Conservation (phyloP, 116 monocot species). For the Cymodocea nodosa region DNA sequence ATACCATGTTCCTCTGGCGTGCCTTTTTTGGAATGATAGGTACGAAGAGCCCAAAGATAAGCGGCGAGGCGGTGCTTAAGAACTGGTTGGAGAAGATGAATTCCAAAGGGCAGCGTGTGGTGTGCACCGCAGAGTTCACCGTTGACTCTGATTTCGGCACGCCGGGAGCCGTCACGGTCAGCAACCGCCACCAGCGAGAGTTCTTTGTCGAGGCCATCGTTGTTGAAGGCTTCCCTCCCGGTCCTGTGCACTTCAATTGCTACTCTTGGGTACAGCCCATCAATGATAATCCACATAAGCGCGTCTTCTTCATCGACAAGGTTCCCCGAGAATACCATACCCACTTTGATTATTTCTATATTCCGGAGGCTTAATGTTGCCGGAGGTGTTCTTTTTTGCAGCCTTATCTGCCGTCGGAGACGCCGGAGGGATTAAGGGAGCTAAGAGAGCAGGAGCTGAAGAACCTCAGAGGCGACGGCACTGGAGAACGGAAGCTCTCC, state of each 20-base stretch:
- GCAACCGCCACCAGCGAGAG: conserved; percentile 64
- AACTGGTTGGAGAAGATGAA: conserved; percentile 74
- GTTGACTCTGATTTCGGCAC: conserved; percentile 59
- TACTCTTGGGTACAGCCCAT: conserved; percentile 82
- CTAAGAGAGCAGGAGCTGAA: conserved; percentile 65
- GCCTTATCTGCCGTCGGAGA: conserved; percentile 76
- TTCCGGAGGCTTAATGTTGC: no score
- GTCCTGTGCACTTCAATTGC: conserved; percentile 60
- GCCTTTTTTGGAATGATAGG: conserved; percentile 12
- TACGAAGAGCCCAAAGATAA: conserved; percentile 41
- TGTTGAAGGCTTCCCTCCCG: conserved; percentile 60
- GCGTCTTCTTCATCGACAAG: conserved; percentile 82
- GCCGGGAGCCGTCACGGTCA: conserved; percentile 68
- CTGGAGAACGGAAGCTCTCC: conserved; percentile 40
- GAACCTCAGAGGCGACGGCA: conserved; percentile 56
- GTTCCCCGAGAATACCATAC: conserved; percentile 4
- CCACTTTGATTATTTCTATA: no score
- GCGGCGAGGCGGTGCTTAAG: conserved; percentile 39
- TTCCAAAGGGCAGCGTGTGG: conserved; percentile 34
- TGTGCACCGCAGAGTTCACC: conserved; percentile 61
- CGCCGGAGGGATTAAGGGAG: conserved; percentile 56
- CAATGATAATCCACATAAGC: conserved; percentile 30
- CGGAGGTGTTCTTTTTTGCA: conserved; percentile 10
- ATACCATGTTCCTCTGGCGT: no score
- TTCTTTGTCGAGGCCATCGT: conserved; percentile 81